Evolutionary conservation across 2,329 filamentous ascomycete species (phyloP).

Genomic region (Aureobasidium subglaciale): DNA sequence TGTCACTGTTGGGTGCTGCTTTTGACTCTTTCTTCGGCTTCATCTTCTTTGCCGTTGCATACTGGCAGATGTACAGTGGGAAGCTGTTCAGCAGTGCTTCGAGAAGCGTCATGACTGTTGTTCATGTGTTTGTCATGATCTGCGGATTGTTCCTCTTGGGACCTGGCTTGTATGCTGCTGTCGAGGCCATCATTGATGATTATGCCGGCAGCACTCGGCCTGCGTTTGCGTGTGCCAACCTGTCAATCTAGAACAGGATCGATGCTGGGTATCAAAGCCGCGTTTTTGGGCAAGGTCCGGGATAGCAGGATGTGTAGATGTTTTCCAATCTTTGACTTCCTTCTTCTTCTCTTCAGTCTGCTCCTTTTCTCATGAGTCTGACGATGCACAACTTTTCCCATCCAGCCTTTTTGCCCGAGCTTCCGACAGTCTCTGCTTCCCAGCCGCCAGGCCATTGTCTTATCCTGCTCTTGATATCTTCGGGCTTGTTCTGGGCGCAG

Average conservation of each 20-base stretch:
- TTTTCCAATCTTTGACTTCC: background rate
- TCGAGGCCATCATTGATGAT: slow-evolving; percentile 46
- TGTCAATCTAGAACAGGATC: slow-evolving; percentile 37
- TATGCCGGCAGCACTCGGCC: slow-evolving; percentile 39
- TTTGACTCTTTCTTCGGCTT: slow-evolving; percentile 47
- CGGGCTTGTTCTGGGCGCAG: slow-evolving; percentile 83
- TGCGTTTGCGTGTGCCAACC: slow-evolving; percentile 45
- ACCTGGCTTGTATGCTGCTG: slow-evolving; percentile 46
- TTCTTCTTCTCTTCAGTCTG: background rate
- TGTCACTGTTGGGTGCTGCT: slow-evolving; percentile 41
- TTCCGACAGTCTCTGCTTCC: slow-evolving; percentile 69
- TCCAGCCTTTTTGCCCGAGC: slow-evolving; percentile 78
- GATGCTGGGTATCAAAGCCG: background rate
- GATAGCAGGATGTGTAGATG: background rate
- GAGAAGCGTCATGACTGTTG: slow-evolving; percentile 36
- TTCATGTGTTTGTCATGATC: slow-evolving; percentile 41
- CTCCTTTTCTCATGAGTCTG: slow-evolving; percentile 46
- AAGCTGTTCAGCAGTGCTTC: slow-evolving; percentile 21
- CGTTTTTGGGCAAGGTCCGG: background rate
- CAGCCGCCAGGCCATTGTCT: slow-evolving; percentile 54
- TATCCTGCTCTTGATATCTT: slow-evolving; percentile 60
- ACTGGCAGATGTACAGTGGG: slow-evolving; percentile 35
- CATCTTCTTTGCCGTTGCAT: slow-evolving; percentile 46
- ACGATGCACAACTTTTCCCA: slow-evolving; percentile 93
- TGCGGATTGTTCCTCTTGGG: slow-evolving; percentile 45